phyloP scores from a whole-genome alignment of 2,329 filamentous ascomycete genomes.

The Rutstroemia sydowiana region DNA sequence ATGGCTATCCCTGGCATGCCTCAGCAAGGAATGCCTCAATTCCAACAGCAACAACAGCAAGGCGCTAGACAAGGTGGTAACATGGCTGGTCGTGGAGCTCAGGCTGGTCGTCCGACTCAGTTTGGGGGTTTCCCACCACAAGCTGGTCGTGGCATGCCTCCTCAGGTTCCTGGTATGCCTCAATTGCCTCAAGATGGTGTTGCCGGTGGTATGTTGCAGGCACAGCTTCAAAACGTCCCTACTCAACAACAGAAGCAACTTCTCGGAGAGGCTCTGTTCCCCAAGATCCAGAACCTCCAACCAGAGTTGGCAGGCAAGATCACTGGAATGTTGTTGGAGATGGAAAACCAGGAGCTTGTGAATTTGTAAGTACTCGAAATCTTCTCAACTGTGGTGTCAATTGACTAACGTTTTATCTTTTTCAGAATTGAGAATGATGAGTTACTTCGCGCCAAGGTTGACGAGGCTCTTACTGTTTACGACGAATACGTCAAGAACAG shows the following conservation, averaged over 20 bases:
- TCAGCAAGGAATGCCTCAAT: constrained; percentile 46
- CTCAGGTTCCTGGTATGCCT: constrained; percentile 26
- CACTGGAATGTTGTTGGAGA: constrained; percentile 98
- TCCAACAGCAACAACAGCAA: too few species aligned
- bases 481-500: constrained; percentile 89
- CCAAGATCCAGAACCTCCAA: constrained; percentile 94
- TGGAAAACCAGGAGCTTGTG: constrained; percentile 93
- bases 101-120: constrained; percentile 32
- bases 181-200: constrained; percentile 27
- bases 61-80: constrained; percentile 40
- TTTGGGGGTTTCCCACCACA: constrained; percentile 32
- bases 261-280: constrained; percentile 94
- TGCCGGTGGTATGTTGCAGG: constrained; percentile 40
- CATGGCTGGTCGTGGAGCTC: constrained; percentile 32
- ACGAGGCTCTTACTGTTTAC: constrained; percentile 94
- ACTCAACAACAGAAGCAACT: constrained; percentile 94
- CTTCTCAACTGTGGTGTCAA: neutral
- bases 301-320: constrained; percentile 97
- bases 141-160: constrained; percentile 31
- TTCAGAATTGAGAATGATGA: constrained; percentile 78
- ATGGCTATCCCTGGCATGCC: constrained; percentile 50
- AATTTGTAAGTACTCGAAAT: constrained; percentile 70
- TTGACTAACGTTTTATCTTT: constrained; percentile 27
- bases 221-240: constrained; percentile 46
- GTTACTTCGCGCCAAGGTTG: constrained; percentile 89